Conservation (phyloP, 2,329 filamentous ascomycete species). For the Aspergillus fructus region DNA sequence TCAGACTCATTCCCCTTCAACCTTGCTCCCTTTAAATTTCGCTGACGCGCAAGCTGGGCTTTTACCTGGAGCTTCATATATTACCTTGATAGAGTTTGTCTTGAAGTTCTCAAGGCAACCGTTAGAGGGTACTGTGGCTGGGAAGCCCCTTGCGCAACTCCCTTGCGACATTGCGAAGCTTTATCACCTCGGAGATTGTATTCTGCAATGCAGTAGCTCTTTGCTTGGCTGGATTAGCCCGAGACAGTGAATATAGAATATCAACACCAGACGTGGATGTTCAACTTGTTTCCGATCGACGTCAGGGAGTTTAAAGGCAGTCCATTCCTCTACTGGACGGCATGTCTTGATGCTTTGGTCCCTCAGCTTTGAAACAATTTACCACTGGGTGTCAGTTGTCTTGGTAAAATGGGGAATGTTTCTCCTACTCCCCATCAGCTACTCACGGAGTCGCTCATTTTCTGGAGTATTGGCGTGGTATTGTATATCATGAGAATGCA, state of each 20-base stretch:
- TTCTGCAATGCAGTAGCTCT: background rate
- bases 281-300: background rate
- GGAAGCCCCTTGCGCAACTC: background rate
- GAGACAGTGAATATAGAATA: background rate
- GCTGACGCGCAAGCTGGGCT: background rate
- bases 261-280: background rate
- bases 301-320: background rate
- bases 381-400: background rate
- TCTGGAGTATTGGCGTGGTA: constrained; percentile 24
- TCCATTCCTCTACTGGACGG: background rate
- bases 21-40: background rate
- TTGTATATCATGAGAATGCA: background rate
- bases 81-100: background rate
- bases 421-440: constrained; percentile 11
- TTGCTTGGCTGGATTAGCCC: background rate
- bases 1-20: background rate
- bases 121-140: background rate
- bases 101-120: background rate
- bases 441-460: constrained; percentile 26
- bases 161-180: background rate
- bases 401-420: constrained; percentile 20
- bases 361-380: background rate
- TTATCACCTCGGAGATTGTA: background rate
- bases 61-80: background rate
- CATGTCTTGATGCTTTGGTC: background rate